A percentile compares a stretch with the other conserved stretches of the same genome.
These are phyloP conservation scores for Microsporum ferrugineum DNA, from an alignment of 2,329 filamentous ascomycete genomes.

Conservation along the genomic window DNA sequence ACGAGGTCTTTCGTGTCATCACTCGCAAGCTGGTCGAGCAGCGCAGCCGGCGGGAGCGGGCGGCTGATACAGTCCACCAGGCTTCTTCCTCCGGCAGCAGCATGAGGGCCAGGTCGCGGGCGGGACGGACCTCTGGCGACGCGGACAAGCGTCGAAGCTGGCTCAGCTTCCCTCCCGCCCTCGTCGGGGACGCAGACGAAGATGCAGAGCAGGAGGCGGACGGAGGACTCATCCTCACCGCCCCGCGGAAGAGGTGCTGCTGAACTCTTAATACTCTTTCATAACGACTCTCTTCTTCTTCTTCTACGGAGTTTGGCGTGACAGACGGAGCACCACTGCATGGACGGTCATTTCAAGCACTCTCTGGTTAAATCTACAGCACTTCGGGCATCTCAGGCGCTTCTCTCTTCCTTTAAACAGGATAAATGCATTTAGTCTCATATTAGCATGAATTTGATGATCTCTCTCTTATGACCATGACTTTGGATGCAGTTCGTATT, in stretches of 20 bases:
- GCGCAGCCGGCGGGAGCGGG: slow-evolving; percentile 41
- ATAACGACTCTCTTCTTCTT: not conserved
- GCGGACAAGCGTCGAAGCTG: slow-evolving; percentile 56
- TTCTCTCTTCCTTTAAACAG: not conserved
- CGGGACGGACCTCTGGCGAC: slow-evolving; percentile 49
- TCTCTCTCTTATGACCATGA: too few species aligned
- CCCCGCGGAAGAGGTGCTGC: not conserved
- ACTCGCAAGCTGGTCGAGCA: slow-evolving; percentile 77
- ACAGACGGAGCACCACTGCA: not conserved
- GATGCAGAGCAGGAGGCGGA: not conserved
- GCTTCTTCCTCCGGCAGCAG: slow-evolving; percentile 20
- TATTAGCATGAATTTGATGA: too few species aligned
- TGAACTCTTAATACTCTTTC: not conserved
- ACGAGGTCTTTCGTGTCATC: slow-evolving; percentile 87
- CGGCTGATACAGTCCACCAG: slow-evolving; percentile 32
- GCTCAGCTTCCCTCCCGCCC: slow-evolving; percentile 48
- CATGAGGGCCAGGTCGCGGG: slow-evolving; percentile 29
- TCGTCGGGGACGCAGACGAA: slow-evolving; percentile 12
- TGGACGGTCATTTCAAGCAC: not conserved
- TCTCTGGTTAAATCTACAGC: not conserved
- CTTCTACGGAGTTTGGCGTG: not conserved
- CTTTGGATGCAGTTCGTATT: too few species aligned
- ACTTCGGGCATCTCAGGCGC: not conserved
- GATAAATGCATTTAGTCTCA: too few species aligned
- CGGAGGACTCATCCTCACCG: not conserved